phyloP scores from a whole-genome alignment of 805 yeast genomes.

The Hagleromyces aurorensis region DNA sequence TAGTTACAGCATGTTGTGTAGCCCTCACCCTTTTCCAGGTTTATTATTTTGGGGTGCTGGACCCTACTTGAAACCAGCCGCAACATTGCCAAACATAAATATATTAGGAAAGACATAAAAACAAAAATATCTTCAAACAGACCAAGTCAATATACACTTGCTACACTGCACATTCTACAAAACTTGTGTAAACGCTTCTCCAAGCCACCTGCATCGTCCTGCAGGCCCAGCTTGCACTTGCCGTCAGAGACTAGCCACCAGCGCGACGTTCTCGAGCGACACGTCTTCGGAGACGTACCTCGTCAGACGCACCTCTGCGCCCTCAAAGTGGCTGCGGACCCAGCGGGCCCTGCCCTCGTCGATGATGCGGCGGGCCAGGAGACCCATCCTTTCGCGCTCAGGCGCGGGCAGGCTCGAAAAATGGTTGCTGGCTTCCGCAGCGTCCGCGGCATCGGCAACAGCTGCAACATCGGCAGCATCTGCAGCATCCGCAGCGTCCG shows the following conservation, averaged over 20 bases:
- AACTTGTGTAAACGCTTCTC: too few species aligned
- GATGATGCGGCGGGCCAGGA: conserved; percentile 59
- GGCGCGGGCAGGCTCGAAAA: conserved; percentile 37
- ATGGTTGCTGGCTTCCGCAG: conserved; percentile 34
- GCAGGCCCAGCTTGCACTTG: too few species aligned
- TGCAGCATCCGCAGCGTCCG: conserved; percentile 30
- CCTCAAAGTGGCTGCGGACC: conserved; percentile 38
- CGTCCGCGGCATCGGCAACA: conserved; percentile 23
- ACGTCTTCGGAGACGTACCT: conserved; percentile 49
- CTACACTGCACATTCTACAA: too few species aligned
- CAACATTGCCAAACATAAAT: too few species aligned
- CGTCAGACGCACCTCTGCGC: conserved; percentile 43
- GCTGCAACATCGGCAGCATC: conserved; percentile 1
- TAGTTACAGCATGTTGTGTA: too few species aligned
- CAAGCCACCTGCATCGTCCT: too few species aligned
- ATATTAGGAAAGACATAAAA: too few species aligned
- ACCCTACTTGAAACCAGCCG: too few species aligned
- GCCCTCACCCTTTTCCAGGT: too few species aligned
- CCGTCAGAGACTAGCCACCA: conserved; percentile 30
- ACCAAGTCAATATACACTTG: too few species aligned
- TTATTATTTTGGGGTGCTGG: too few species aligned
- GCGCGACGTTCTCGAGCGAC: conserved; percentile 65
- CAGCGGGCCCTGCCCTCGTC: conserved; percentile 55
- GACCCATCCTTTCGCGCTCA: conserved; percentile 55
- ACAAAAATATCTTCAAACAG: too few species aligned